Evolutionary conservation across 2,329 filamentous ascomycete species (phyloP), one percentile per base, ranked within the genome.

Genomic region (Paecilomyces fulvus): DNA sequence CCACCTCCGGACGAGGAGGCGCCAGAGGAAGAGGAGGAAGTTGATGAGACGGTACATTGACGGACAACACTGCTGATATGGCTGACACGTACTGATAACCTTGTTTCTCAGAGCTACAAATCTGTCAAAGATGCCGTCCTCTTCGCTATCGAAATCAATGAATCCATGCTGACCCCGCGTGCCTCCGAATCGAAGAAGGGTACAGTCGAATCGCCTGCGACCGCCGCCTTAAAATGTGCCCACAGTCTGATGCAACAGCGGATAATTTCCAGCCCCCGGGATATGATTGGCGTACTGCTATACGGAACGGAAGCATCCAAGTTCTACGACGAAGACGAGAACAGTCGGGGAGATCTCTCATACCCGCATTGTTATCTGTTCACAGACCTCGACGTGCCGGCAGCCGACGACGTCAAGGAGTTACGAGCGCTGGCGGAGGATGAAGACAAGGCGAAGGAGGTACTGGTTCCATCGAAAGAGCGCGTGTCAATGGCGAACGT

Each of bases 181-280:
- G 81, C 84, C 2, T 80, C 80, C 6, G 80, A 83, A 59, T 82
- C 85, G 53, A 95, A 89, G 74, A 92, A 91, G 70, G 83, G 85
- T 49, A 87, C 89, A 61, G 84, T 79, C 56, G 89, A 92, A 65
- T 92, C 88, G 49, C 85, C 92, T 3, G 80, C 90, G 0, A 81
- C 87, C 54, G 92, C 92, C 14, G 92, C 94, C 3, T 75, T 99
- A 52, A 96, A 96, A 79, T 96, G 90, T 65, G 94, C 92, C 57
- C 95, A 95, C 67, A 85, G 90, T 67, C 79, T 99, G 54, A 96
- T 99, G 90, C 90, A 97, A 75, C 92, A 97, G 75, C 90, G 94
- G 64, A 97, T 99, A 72, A 97, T 99, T 65, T 92, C 92, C 3
- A 92, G 92, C 59, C 94, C 94, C 1, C 92, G 87, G 67, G 94